Evolutionary conservation across 1,284 basidiomycete species (phyloP).

Genomic region (Hortiboletus rubellus): DNA sequence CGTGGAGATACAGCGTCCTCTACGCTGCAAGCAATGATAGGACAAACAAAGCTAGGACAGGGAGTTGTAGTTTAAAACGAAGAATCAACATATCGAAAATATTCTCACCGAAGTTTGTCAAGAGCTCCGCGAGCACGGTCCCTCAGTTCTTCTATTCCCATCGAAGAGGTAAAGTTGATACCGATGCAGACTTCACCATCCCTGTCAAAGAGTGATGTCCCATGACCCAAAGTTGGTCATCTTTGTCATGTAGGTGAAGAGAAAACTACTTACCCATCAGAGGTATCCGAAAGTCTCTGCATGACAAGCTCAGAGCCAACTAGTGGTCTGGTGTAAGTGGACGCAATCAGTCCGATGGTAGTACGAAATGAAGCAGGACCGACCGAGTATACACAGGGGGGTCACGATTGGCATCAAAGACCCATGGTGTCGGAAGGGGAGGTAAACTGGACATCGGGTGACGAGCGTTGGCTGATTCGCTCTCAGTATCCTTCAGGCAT

Average conservation of each 20-base stretch:
- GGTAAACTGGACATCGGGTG: not conserved
- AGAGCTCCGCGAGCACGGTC: slow-evolving; percentile 17
- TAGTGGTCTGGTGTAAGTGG: slow-evolving; percentile 6
- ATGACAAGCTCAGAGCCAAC: slow-evolving; percentile 22
- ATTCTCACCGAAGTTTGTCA: slow-evolving; percentile 21
- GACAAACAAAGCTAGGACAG: slow-evolving; percentile 20
- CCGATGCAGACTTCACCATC: slow-evolving; percentile 19
- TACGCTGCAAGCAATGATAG: slow-evolving; percentile 19
- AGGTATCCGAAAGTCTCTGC: slow-evolving; percentile 15
- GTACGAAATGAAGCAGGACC: not conserved
- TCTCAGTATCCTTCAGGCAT: not conserved
- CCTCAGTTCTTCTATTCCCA: slow-evolving; percentile 8
- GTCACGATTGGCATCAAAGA: slow-evolving; percentile 9
- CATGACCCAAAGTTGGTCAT: not conserved
- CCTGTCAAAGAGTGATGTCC: not conserved
- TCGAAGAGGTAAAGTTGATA: slow-evolving; percentile 14
- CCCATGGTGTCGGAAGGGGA: slow-evolving; percentile 8
- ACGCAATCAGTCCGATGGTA: not conserved
- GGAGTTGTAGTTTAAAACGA: not conserved
- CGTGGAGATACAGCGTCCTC: slow-evolving; percentile 13
- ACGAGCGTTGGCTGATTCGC: too few relatives aligned
- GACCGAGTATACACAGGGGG: slow-evolving; percentile 22
- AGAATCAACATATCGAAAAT: not conserved
- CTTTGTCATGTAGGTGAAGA: not conserved
- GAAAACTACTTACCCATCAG: slow-evolving; percentile 15